phyloP scores from a whole-genome alignment of 1,284 basidiomycete species.

The Cutaneotrichosporon sp. region DNA sequence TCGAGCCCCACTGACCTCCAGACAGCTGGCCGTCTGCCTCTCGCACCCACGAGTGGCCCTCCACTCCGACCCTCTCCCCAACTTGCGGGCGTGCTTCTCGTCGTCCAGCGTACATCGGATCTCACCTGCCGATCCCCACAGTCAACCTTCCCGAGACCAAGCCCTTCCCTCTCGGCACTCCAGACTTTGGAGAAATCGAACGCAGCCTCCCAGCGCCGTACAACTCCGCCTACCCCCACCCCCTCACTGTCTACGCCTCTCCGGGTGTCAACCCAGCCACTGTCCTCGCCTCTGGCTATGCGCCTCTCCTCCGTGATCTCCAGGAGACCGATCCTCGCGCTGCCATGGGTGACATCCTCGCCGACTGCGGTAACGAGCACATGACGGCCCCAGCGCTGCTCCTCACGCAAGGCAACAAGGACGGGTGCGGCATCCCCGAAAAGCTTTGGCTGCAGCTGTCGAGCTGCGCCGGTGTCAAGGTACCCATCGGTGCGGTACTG shows the following conservation, averaged over 20 bases:
- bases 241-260: constrained; percentile 45
- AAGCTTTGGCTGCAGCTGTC: constrained; percentile 28
- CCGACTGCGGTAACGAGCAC: constrained; percentile 29
- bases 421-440: constrained; percentile 50
- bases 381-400: constrained; percentile 31
- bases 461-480: constrained; percentile 22
- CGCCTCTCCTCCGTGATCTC: constrained; percentile 27
- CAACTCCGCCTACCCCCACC: constrained; percentile 47
- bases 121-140: constrained; percentile 12
- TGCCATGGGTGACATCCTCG: constrained; percentile 38
- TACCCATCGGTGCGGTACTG: constrained; percentile 19
- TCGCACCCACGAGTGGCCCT: neutral
- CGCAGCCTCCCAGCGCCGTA: constrained; percentile 35
- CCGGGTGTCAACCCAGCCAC: constrained; percentile 41
- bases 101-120: constrained; percentile 15
- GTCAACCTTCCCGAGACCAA: constrained; percentile 27
- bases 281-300: constrained; percentile 33
- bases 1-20: neutral
- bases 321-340: constrained; percentile 22
- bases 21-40: neutral
- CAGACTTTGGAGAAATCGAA: constrained; percentile 31
- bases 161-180: constrained; percentile 32
- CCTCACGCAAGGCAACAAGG: constrained; percentile 28
- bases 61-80: neutral
- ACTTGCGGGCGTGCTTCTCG: neutral